phyloP scores from a whole-genome alignment of 129 eudicot species.

The Oenanthe sinensis region DNA sequence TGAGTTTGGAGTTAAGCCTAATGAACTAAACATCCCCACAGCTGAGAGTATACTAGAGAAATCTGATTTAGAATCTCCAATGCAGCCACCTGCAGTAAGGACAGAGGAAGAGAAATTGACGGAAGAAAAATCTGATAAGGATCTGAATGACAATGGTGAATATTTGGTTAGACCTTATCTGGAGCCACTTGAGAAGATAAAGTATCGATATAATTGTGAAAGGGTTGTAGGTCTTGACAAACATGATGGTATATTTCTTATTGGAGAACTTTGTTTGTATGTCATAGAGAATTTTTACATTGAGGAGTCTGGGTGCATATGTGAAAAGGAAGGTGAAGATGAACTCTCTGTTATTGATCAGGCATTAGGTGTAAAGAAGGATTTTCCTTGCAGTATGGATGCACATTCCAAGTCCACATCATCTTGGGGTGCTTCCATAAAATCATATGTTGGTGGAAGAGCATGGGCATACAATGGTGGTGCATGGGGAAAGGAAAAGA shows the following conservation, averaged over 20 bases:
- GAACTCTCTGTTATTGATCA: slow-evolving; percentile 86
- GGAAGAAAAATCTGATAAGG: slow-evolving; percentile 76
- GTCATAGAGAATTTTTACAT: slow-evolving; percentile 86
- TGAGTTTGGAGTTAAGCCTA: slow-evolving; percentile 50
- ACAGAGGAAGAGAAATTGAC: slow-evolving; percentile 45
- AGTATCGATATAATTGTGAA: slow-evolving; percentile 81
- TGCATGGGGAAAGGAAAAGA: slow-evolving; percentile 91
- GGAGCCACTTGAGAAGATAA: slow-evolving; percentile 78
- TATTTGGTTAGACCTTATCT: slow-evolving; percentile 84
- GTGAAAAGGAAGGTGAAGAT: slow-evolving; percentile 83
- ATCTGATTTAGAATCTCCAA: slow-evolving; percentile 70
- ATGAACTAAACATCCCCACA: slow-evolving; percentile 35
- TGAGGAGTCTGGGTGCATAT: slow-evolving; percentile 81
- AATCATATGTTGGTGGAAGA: slow-evolving; percentile 58
- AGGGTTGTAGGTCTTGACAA: slow-evolving; percentile 92
- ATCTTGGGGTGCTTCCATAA: slow-evolving; percentile 53
- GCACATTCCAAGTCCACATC: slow-evolving; percentile 69
- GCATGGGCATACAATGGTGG: slow-evolving; percentile 93
- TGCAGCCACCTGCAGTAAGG: slow-evolving; percentile 47
- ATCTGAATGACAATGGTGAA: slow-evolving; percentile 78
- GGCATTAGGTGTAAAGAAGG: slow-evolving; percentile 91
- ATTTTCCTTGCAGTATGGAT: slow-evolving; percentile 42
- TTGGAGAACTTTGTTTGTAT: slow-evolving; percentile 82
- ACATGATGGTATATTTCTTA: slow-evolving; percentile 91
- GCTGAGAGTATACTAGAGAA: slow-evolving; percentile 55